Conservation (phyloP, 331 rosid species). For the Arachis monticola region DNA sequence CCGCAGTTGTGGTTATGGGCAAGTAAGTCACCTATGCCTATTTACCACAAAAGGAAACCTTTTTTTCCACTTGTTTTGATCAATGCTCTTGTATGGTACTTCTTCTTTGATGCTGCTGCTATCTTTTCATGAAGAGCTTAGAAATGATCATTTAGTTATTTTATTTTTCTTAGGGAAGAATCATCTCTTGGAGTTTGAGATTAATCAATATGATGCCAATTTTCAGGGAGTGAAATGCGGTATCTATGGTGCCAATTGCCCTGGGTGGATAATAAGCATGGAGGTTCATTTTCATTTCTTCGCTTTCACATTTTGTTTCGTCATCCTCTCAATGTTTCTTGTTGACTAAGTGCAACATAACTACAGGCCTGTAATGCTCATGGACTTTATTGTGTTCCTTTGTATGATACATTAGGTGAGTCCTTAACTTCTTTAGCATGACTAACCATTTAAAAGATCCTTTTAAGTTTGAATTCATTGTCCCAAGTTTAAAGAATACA, state of each 20-base stretch:
- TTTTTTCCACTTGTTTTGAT: not conserved
- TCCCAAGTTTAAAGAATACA: not conserved
- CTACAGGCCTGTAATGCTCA: constrained; percentile 98
- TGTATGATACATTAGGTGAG: constrained; percentile 90
- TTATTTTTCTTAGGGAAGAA: not conserved
- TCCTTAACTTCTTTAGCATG: constrained; percentile 34
- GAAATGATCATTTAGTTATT: not conserved
- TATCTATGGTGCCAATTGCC: constrained; percentile 76
- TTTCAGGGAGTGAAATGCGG: constrained; percentile 90
- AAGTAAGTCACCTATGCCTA: constrained; percentile 52
- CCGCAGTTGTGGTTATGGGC: constrained; percentile 61
- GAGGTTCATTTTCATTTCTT: constrained; percentile 53
- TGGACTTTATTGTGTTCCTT: constrained; percentile 91
- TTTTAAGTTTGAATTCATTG: not conserved
- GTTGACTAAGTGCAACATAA: constrained; percentile 34
- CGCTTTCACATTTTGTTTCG: constrained; percentile 4
- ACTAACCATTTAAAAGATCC: not conserved
- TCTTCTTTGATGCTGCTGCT: constrained; percentile 1
- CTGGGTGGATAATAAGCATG: constrained; percentile 94
- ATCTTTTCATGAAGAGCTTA: constrained; percentile 7
- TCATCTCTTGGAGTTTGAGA: constrained; percentile 14
- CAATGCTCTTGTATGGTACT: not conserved
- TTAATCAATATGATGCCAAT: constrained; percentile 30
- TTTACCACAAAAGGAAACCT: not conserved
- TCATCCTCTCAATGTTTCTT: constrained; percentile 31